These are phyloP conservation scores for Calonectria pseudoreteaudii DNA, from an alignment of 2,329 filamentous ascomycete genomes.

Conservation along the genomic window DNA sequence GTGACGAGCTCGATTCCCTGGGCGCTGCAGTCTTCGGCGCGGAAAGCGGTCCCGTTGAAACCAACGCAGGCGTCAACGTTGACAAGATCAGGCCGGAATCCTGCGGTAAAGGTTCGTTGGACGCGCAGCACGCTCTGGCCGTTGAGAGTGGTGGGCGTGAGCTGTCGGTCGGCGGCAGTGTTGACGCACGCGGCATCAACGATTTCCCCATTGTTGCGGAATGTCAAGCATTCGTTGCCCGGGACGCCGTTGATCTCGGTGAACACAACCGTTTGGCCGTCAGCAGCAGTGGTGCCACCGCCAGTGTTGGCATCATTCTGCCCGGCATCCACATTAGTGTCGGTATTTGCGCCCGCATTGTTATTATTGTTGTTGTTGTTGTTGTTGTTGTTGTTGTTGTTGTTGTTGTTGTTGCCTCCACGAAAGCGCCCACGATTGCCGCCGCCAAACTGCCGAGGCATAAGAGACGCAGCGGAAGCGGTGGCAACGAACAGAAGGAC, in stretches of 20 bases:
- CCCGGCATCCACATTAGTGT: background rate
- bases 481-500: conserved; percentile 1
- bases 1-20: conserved; percentile 26
- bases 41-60: conserved; percentile 32
- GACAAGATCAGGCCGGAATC: conserved; percentile 29
- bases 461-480: conserved; percentile 18
- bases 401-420: background rate
- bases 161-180: conserved; percentile 26
- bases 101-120: conserved; percentile 30
- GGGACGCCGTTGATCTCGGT: conserved; percentile 28
- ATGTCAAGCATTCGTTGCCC: conserved; percentile 32
- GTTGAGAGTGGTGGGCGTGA: conserved; percentile 26
- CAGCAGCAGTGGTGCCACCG: background rate
- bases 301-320: background rate
- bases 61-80: conserved; percentile 29
- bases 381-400: background rate
- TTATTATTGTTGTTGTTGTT: background rate
- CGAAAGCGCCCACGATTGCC: background rate
- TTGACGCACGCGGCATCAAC: conserved; percentile 34
- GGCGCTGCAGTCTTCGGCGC: conserved; percentile 27
- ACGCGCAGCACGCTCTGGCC: conserved; percentile 25
- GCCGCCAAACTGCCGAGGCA: conserved; percentile 5
- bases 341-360: background rate
- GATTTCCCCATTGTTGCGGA: conserved; percentile 34
- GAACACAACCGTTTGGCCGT: conserved; percentile 30